These are phyloP conservation scores for Oryza brachyantha DNA, from an alignment of 176 grass and related monocot genomes.

Conservation along the genomic window DNA sequence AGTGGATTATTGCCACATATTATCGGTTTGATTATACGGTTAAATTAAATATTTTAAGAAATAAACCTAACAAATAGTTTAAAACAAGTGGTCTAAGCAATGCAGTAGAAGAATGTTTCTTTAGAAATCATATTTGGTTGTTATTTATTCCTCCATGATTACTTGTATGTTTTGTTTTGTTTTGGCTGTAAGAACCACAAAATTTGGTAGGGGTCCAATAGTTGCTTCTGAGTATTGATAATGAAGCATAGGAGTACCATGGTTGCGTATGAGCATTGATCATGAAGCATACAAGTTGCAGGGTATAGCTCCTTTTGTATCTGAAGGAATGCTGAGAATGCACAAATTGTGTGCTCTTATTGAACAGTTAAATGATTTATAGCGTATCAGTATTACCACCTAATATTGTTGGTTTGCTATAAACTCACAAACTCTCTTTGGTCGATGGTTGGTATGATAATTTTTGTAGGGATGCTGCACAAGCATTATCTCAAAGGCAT, in stretches of 20 bases:
- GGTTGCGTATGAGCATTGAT: not conserved
- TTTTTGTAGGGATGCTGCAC: constrained; percentile 66
- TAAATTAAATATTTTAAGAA: too few species aligned
- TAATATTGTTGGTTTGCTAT: not conserved
- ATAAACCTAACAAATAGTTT: too few species aligned
- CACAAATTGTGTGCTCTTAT: not conserved
- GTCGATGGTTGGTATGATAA: not conserved
- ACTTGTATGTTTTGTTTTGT: constrained; percentile 13
- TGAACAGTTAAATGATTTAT: not conserved
- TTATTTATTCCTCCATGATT: constrained; percentile 3
- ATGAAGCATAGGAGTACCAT: not conserved
- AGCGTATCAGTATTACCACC: not conserved
- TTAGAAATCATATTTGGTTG: too few species aligned
- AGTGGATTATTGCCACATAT: too few species aligned
- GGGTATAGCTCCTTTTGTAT: not conserved
- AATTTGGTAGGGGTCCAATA: not conserved
- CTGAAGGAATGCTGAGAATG: not conserved
- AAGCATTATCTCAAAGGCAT: constrained; percentile 80
- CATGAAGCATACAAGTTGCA: not conserved
- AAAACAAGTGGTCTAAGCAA: too few species aligned
- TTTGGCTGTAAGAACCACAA: not conserved
- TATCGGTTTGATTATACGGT: too few species aligned
- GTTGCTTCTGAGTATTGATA: too few species aligned
- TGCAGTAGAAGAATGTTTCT: too few species aligned
- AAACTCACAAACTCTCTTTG: not conserved